phyloP scores from a whole-genome alignment of 2,329 filamentous ascomycete genomes.

The Ophiocordyceps sinensis region DNA sequence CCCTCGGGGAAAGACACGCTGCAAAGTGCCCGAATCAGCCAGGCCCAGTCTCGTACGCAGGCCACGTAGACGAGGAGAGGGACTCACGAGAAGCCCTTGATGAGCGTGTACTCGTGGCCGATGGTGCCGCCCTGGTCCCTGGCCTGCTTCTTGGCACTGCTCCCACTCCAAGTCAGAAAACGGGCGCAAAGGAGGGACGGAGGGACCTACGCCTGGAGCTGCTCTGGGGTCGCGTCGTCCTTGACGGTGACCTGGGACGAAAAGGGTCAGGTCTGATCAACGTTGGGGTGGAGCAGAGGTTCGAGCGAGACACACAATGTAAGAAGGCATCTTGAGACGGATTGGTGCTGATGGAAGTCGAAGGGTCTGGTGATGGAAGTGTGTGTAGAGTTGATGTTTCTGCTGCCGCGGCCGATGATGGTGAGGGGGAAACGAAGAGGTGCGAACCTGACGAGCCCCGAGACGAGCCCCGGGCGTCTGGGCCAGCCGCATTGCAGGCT shows the following conservation, averaged over 20 bases:
- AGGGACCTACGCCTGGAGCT: conserved; percentile 49
- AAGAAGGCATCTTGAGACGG: conserved; percentile 33
- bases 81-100: conserved; percentile 86
- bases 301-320: conserved; percentile 28
- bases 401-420: no score
- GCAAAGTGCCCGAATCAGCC: background rate
- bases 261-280: background rate
- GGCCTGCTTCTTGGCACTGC: conserved; percentile 63
- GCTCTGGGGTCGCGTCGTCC: conserved; percentile 46
- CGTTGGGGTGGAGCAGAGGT: background rate
- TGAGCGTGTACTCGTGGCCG: conserved; percentile 67
- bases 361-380: no score
- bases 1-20: conserved; percentile 64
- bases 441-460: no score
- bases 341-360: no score
- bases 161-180: background rate
- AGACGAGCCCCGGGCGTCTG: no score
- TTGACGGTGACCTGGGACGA: conserved; percentile 64
- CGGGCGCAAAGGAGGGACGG: background rate
- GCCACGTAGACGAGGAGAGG: background rate
- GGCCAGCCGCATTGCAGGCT: no score
- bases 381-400: no score
- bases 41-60: background rate
- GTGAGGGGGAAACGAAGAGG: no score
- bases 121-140: conserved; percentile 69